phyloP scores from a whole-genome alignment of 164 flowering plant genomes.

The Magnolia changhungtana region DNA sequence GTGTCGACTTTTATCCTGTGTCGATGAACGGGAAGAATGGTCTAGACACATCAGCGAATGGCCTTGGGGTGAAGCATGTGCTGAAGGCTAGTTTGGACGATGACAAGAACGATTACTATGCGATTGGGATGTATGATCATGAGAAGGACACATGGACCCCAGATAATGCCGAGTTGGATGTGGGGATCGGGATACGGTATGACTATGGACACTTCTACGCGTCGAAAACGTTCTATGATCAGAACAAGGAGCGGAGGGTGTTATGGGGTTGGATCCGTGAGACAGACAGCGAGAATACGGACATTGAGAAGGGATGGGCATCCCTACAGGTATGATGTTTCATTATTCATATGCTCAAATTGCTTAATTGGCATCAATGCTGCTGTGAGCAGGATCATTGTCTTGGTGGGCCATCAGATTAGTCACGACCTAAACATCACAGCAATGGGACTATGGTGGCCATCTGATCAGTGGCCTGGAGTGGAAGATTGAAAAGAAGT shows the following conservation, averaged over 20 bases:
- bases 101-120: conserved; percentile 59
- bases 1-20: conserved; percentile 83
- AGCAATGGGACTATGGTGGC: too few relatives aligned
- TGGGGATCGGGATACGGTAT: conserved; percentile 63
- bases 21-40: conserved; percentile 40
- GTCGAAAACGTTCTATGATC: conserved; percentile 79
- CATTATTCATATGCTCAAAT: background rate
- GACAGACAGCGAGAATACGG: conserved; percentile 59
- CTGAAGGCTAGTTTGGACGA: conserved; percentile 76
- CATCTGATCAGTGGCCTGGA: background rate
- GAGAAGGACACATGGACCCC: conserved; percentile 50
- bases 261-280: conserved; percentile 85
- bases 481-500: too few relatives aligned
- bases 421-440: too few relatives aligned
- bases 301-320: conserved; percentile 69
- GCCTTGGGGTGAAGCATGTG: conserved; percentile 65
- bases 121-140: conserved; percentile 58
- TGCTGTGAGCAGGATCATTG: background rate
- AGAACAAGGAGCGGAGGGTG: conserved; percentile 53
- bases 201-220: conserved; percentile 86
- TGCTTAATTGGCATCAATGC: background rate
- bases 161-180: conserved; percentile 54
- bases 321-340: conserved; percentile 47
- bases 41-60: conserved; percentile 58
- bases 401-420: background rate